Conservation (phyloP, 2,329 filamentous ascomycete species). For the Elsinoe ampelina region DNA sequence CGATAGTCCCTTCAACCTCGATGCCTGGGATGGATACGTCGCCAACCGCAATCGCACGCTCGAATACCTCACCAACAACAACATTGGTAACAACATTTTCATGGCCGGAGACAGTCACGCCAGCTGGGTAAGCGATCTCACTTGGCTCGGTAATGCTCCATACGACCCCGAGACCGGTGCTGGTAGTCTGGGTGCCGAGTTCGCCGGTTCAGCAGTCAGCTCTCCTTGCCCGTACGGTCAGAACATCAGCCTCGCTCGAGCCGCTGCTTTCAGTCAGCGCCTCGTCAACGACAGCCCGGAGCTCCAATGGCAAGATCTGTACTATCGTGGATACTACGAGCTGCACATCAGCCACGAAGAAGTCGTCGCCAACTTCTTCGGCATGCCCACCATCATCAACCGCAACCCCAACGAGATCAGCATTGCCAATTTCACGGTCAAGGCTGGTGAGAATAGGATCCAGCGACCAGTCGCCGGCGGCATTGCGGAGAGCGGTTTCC, state of each 20-base stretch:
- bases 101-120: slow-evolving; percentile 62
- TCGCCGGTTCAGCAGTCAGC: slow-evolving; percentile 57
- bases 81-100: slow-evolving; percentile 64
- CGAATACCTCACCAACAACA: slow-evolving; percentile 54
- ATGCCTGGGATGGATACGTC: slow-evolving; percentile 57
- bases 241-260: slow-evolving; percentile 45
- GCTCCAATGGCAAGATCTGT: slow-evolving; percentile 64
- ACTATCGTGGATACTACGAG: slow-evolving; percentile 66
- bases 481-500: slow-evolving; percentile 46
- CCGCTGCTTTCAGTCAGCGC: slow-evolving; percentile 39
- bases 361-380: slow-evolving; percentile 57
- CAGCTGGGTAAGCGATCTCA: slow-evolving; percentile 45
- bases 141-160: slow-evolving; percentile 32
- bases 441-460: slow-evolving; percentile 51
- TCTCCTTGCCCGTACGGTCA: slow-evolving; percentile 51
- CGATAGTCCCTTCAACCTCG: slow-evolving; percentile 42
- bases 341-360: slow-evolving; percentile 49
- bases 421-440: slow-evolving; percentile 61
- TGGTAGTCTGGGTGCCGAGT: slow-evolving; percentile 39
- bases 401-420: slow-evolving; percentile 56
- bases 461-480: slow-evolving; percentile 41
- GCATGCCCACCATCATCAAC: slow-evolving; percentile 49
- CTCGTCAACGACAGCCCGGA: slow-evolving; percentile 48
- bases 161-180: slow-evolving; percentile 30
- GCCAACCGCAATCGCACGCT: slow-evolving; percentile 64